Evolutionary conservation across 306 rosid genomes (phyloP), one percentile per base, ranked within the genome.

Genomic region (Cicer arietinum): DNA sequence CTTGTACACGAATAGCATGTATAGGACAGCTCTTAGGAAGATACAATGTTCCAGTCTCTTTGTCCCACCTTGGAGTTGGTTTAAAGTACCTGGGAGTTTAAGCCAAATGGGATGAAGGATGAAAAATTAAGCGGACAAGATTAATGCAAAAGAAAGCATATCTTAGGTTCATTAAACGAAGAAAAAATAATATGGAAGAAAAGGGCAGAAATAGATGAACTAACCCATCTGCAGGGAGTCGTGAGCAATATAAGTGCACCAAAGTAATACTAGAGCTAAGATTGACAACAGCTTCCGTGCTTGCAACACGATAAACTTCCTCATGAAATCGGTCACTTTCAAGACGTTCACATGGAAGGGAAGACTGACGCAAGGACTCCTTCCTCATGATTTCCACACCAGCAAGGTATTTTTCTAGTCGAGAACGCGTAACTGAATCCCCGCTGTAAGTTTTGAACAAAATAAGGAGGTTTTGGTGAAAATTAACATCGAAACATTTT

Each of bases 1-100:
- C 91, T 77, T 87, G 56, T 5, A 85, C 90, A 47, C 22, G 43
- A 79, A 91, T 74, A 66, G 78, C 14, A 11, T 64, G 83, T 51
- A 91, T 42, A 35, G 98, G 97, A 67, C 96, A 90, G 74, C 90
- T 88, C 85, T 88, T 94, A 5, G 97, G 98, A 74, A 94, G 96
- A 83, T 79, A 57, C 47, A 94, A 69, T 2, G 80, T 94, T 67
- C 84, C 62, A 16, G 86, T 84, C 10, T 73, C 83, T 40, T 67
- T 10, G 53, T 85, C 91, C 98, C 98, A 94, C 75, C 80, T 82
- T 37, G 98, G 94, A 74, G 88, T 12, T 7, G 97, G 97, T 83
- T 91, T 94, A 73, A 88, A 94, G 85, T 91, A 94, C 72, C 98
- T 94, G 66, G 12, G 69, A 50, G 62, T 75, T 80, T 41, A 81